Base-by-base conservation (phyloP, 2,329 filamentous ascomycete genomes). In the Elsinoe perseae region DNA sequence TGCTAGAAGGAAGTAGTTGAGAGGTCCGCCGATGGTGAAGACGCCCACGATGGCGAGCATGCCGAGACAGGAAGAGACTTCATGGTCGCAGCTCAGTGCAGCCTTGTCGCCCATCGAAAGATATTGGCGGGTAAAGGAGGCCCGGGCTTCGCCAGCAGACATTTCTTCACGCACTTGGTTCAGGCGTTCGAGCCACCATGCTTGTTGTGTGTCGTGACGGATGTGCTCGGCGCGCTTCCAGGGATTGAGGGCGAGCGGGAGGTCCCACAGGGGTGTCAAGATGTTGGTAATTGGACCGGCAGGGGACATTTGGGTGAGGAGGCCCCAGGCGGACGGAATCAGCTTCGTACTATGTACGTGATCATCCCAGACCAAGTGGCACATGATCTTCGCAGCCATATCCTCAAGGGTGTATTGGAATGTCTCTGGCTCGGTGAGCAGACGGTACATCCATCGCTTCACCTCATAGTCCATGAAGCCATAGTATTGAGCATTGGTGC, bases 221-320 rank as follows among this genome's bases (percentile, higher is more conserved):
- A 77, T 77, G 38, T 69, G 71, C 63, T 80, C 77, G 8, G 75
- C 74, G 10, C 68, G 68, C 65, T 80, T 80, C 78, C 78, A 80
- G 0, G 78, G 78, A 61, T 80, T 80, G 38, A 80, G 69, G 14
- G 65, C 60, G 57, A 70, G 66, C 1, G 78, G 77, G 1, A 80
- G 64, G 57, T 79, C 72, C 78, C 77, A 80, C 0, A 81, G 69
- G 3, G 77, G 77, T 2, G 77, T 80, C 34, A 80, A 50, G 3
- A 80, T 73, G 59, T 80, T 81, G 20, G 78, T 80, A 60, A 81
- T 77, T 1, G 78, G 78, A 0, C 78, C 78, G 21, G 78, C 78
- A 0, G 79, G 79, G 1, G 78, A 80, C 77, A 81, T 81, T 55
- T 80, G 78, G 3, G 73, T 79, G n/a, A 81, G 68, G 1, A 80